phyloP scores from a whole-genome alignment of 163 green algal genomes.

The Trebouxia gelatinosa region DNA sequence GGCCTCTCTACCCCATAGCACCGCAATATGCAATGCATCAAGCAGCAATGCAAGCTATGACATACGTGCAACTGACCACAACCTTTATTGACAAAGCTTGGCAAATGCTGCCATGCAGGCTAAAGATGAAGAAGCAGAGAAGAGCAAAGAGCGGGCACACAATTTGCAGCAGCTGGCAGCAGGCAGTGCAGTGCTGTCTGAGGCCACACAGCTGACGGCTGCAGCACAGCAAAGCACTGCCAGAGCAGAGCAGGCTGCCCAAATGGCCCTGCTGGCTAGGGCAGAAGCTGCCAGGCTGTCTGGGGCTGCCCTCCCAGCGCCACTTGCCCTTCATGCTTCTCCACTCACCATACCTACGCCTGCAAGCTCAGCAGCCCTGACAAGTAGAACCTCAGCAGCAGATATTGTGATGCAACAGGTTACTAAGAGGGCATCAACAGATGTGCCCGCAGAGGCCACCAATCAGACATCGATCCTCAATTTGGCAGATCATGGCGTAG shows the following conservation, averaged over 20 bases:
- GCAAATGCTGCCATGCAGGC: neutral
- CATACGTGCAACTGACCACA: neutral
- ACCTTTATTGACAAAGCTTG: neutral
- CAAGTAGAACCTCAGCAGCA: neutral
- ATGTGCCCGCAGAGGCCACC: too few species aligned
- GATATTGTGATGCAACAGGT: neutral
- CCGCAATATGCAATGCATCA: neutral
- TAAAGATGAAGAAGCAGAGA: neutral
- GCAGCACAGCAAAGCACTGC: conserved; percentile 1
- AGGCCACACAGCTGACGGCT: neutral
- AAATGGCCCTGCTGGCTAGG: neutral
- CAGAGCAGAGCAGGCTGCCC: conserved; percentile 6
- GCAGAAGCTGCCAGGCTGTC: neutral
- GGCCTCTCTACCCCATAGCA: neutral
- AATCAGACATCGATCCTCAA: too few species aligned
- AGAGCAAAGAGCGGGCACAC: neutral
- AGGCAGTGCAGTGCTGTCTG: neutral
- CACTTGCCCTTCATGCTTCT: too few species aligned
- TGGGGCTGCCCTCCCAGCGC: neutral
- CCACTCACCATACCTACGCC: too few species aligned
- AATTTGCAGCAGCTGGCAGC: conserved; percentile 11
- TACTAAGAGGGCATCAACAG: neutral
- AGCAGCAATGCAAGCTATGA: neutral
- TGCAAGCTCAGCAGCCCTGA: too few species aligned
- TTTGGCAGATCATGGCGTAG: too few species aligned